Evolutionary conservation across 208 protist species (phyloP).

Genomic region (Wallacemonas rigidus): DNA sequence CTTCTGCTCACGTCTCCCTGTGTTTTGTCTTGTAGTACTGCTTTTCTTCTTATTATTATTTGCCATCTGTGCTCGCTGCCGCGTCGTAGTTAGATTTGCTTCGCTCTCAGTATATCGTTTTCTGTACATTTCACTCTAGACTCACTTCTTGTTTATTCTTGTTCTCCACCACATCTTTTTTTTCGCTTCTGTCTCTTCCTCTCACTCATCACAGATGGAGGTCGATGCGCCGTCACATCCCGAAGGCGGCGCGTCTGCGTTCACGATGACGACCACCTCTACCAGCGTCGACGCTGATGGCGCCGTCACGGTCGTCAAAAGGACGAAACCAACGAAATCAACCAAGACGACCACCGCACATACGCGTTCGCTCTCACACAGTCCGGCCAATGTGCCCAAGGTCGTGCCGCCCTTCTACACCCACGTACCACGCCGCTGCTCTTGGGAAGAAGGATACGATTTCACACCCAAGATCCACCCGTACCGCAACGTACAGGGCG

Average conservation of each 20-base stretch:
- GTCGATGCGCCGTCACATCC: not conserved
- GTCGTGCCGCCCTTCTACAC: constrained; percentile 13
- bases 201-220: not conserved
- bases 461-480: constrained; percentile 46
- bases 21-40: no score
- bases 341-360: not conserved
- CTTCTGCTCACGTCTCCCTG: no score
- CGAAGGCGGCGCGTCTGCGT: not conserved
- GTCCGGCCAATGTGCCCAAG: not conserved
- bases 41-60: no score
- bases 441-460: constrained; percentile 55
- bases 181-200: not conserved
- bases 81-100: no score
- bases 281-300: not conserved
- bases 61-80: no score
- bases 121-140: not conserved
- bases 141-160: not conserved
- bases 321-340: not conserved
- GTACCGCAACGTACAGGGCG: constrained; percentile 30
- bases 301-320: not conserved
- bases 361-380: not conserved
- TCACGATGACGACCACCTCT: not conserved
- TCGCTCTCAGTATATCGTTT: not conserved
- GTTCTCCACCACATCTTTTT: not conserved
- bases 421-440: constrained; percentile 20